Conservation (phyloP, 768 basidiomycete species). For the Polyporus arcularius region DNA sequence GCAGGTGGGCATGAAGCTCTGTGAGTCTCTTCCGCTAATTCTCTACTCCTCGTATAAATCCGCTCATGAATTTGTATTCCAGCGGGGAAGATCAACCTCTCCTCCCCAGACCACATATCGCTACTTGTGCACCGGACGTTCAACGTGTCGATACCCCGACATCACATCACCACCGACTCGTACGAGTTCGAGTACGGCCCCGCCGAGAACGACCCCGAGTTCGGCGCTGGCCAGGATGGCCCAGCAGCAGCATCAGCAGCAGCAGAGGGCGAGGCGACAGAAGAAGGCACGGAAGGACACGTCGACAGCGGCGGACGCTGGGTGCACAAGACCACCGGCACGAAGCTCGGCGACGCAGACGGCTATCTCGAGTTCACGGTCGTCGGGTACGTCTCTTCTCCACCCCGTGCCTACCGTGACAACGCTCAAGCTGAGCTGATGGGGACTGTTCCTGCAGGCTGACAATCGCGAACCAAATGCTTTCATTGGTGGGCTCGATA, state of each 20-base stretch:
- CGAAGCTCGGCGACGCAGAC: conserved; percentile 65
- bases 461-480: conserved; percentile 91
- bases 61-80: background rate
- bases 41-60: background rate
- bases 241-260: conserved; percentile 28
- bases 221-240: conserved; percentile 38
- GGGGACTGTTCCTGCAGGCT: conserved; percentile 48
- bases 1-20: conserved; percentile 73
- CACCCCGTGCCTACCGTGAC: background rate
- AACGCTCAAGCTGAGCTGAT: background rate
- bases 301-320: conserved; percentile 68
- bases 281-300: conserved; percentile 24
- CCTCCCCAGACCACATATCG: conserved; percentile 90
- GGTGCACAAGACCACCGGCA: conserved; percentile 72
- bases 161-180: conserved; percentile 79
- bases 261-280: conserved; percentile 31
- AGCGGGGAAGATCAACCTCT: conserved; percentile 89
- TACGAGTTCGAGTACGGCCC: conserved; percentile 90
- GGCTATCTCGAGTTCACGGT: conserved; percentile 82
- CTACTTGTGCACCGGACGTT: conserved; percentile 89
- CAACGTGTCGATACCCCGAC: conserved; percentile 92
- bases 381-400: conserved; percentile 63
- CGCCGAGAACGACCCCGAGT: conserved; percentile 79
- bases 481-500: conserved; percentile 84
- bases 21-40: conserved; percentile 41